Evolutionary conservation across 1,139 yeast genomes (phyloP), one percentile per base, ranked within the genome.

Genomic region (Yamadazyma spencermartinsiae): DNA sequence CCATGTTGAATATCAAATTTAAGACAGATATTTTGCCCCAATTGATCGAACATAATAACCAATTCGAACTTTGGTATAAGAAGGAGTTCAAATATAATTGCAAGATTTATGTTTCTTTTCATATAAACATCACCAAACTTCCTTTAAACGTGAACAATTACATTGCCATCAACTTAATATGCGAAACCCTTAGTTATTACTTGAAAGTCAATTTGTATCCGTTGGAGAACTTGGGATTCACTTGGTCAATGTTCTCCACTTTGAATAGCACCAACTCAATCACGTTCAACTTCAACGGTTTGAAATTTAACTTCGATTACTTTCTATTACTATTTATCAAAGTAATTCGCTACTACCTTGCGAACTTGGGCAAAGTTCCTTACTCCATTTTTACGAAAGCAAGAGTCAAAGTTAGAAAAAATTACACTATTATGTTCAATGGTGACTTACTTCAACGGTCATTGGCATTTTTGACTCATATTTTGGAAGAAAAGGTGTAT

Each of bases 211-310:
- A 46, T 3, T 48, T 83, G 3, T 82, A 81, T 50, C 68, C 72
- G 0, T 69, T 81, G 0, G 76, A 79, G 41, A 51, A 65, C 17
- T 45, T 79, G 10, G 77, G 80, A 2, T 80, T 69, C 48, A 60
- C 74, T 1, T 82, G 82, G 76, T 79, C 74, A 15, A 43, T 81
- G 0, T 64, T 58, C 29, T 73, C 86, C 0, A 74, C 81, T 3
- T 46, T 63, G 16, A 71, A 72, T 42, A 79, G 82, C 6, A 74
- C 70, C 33, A 66, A 71, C 1, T 71, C 80, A 4, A 52, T 82
- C 6, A 56, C 72, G 0, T 49, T 82, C 27, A 73, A 72, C 4
- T 51, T 80, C 1, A 60, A 72, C 32, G 89, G 89, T 0, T 69
- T 74, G 15, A 49, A 55, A 0, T 56, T 58, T 16, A 74, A 75